Percentiles rank a stretch among this genome's conserved stretches.
phyloP scores from a whole-genome alignment of 1,284 basidiomycete species.

The Pascua guehoae region DNA sequence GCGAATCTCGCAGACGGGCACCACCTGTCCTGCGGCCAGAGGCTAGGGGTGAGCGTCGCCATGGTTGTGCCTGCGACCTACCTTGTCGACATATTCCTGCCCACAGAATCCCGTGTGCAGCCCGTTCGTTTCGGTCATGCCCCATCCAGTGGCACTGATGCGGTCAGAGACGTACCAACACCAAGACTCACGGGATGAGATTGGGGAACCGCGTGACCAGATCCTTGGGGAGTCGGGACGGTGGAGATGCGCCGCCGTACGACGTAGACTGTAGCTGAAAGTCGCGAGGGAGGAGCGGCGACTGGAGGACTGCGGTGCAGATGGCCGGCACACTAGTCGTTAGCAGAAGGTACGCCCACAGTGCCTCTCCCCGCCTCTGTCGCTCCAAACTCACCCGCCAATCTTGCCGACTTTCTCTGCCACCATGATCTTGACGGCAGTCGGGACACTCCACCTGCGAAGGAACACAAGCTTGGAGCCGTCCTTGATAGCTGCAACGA shows the following conservation, averaged over 20 bases:
- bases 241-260: constrained; percentile 42
- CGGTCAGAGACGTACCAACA: no score
- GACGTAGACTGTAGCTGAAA: constrained; percentile 31
- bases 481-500: constrained; percentile 36
- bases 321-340: constrained; percentile 32
- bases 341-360: no score
- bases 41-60: constrained; percentile 1
- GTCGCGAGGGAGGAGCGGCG: constrained; percentile 27
- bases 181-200: neutral
- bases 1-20: constrained; percentile 33
- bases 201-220: constrained; percentile 32
- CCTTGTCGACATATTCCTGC: constrained; percentile 33
- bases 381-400: constrained; percentile 23
- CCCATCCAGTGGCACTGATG: constrained; percentile 31
- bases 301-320: constrained; percentile 33
- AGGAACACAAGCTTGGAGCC: constrained; percentile 40
- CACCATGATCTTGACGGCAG: constrained; percentile 32
- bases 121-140: constrained; percentile 44
- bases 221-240: constrained; percentile 28
- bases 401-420: constrained; percentile 35
- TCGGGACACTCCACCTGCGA: constrained; percentile 31
- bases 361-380: constrained; percentile 13
- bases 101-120: constrained; percentile 36
- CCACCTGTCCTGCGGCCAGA: constrained; percentile 22
- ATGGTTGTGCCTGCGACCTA: constrained; percentile 10